phyloP scores from a whole-genome alignment of 1,139 yeast genomes.

The Candida gigantensis region DNA sequence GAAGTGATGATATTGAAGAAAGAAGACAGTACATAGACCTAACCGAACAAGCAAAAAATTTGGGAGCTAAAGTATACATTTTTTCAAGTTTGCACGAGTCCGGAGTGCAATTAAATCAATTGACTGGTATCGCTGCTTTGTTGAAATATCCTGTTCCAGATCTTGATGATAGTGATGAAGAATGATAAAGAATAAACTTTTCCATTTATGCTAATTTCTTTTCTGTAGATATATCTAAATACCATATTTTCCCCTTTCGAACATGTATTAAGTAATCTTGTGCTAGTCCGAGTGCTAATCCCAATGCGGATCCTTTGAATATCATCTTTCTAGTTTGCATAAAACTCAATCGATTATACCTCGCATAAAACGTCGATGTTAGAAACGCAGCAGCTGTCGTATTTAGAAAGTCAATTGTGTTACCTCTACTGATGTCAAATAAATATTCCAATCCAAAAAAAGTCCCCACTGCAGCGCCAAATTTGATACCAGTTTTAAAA shows the following conservation, averaged over 20 bases:
- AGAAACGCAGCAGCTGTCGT: conserved; percentile 57
- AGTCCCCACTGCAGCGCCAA: conserved; percentile 47
- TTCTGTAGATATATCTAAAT: conserved; percentile 30
- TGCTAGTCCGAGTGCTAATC: conserved; percentile 58
- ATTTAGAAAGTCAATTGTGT: conserved; percentile 58
- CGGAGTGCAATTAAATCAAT: conserved; percentile 84
- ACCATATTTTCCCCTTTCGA: conserved; percentile 70
- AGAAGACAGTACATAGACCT: conserved; percentile 71
- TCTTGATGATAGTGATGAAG: conserved; percentile 67
- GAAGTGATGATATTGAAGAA: conserved; percentile 69
- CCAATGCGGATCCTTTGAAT: conserved; percentile 56
- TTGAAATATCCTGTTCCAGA: conserved; percentile 84
- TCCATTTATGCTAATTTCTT: conserved; percentile 1
- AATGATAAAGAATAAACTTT: conserved; percentile 10
- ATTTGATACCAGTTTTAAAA: conserved; percentile 42
- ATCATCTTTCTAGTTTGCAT: conserved; percentile 52
- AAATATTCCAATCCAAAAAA: conserved; percentile 65
- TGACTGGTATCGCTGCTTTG: conserved; percentile 90
- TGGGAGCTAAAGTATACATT: conserved; percentile 77
- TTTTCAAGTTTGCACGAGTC: conserved; percentile 87
- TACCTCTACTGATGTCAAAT: conserved; percentile 53
- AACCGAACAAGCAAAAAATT: conserved; percentile 64
- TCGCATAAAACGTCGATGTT: conserved; percentile 43
- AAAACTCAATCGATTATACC: conserved; percentile 42
- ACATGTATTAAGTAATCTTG: conserved; percentile 63